phyloP scores from a whole-genome alignment of 2,329 filamentous ascomycete species.

The Byssothecium circinans region DNA sequence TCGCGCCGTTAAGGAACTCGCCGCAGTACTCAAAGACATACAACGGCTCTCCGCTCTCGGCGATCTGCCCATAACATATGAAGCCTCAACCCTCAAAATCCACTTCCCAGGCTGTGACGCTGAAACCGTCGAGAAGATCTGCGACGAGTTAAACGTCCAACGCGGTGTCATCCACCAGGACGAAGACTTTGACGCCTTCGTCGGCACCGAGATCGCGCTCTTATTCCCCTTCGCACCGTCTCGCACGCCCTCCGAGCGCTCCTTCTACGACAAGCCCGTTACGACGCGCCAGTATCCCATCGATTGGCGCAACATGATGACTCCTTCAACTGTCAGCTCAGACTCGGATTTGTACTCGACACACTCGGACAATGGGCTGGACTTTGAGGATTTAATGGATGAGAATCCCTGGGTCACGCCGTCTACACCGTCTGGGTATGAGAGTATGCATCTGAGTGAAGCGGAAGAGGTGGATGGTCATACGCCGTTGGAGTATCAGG shows the following conservation, averaged over 20 bases:
- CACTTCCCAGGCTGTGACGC: constrained; percentile 91
- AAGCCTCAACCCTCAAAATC: constrained; percentile 70
- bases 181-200: constrained; percentile 67
- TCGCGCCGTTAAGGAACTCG: constrained; percentile 80
- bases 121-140: constrained; percentile 77
- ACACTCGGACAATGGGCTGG: constrained; percentile 42
- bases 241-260: constrained; percentile 50
- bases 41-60: constrained; percentile 75
- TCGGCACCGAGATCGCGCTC: constrained; percentile 73
- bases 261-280: constrained; percentile 49
- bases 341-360: constrained; percentile 44
- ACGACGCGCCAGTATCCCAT: constrained; percentile 42
- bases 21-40: constrained; percentile 77
- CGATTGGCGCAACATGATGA: constrained; percentile 62
- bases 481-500: constrained; percentile 60
- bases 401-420: constrained; percentile 58
- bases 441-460: constrained; percentile 60
- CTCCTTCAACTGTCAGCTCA: constrained; percentile 40
- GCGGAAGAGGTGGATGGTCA: constrained; percentile 41
- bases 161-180: constrained; percentile 81
- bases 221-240: constrained; percentile 84
- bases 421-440: constrained; percentile 55
- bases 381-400: constrained; percentile 45
- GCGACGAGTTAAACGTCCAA: constrained; percentile 82
- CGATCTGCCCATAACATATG: constrained; percentile 78